phyloP scores from a whole-genome alignment of 2,329 filamentous ascomycete species.

The Botrytis hyacinthi region DNA sequence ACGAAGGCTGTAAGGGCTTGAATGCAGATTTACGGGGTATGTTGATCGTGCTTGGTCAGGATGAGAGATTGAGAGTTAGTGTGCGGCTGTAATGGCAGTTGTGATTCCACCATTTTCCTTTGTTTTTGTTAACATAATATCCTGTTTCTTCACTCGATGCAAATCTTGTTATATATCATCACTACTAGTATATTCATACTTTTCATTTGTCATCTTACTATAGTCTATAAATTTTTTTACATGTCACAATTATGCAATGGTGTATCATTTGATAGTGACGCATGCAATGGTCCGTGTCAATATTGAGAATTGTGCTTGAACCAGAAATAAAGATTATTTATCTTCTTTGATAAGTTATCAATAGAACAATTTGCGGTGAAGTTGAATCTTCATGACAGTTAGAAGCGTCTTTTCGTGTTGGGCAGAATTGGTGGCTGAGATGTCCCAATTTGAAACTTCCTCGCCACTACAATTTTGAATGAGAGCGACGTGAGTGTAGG shows the following conservation, averaged over 20 bases:
- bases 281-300: neutral
- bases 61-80: neutral
- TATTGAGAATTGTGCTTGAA: neutral
- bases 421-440: neutral
- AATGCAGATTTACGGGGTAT: neutral
- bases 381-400: neutral
- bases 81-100: neutral
- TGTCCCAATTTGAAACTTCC: neutral
- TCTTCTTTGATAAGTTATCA: neutral
- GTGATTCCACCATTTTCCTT: neutral
- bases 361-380: neutral
- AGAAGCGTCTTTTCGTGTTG: neutral
- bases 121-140: neutral
- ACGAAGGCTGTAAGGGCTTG: neutral
- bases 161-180: neutral
- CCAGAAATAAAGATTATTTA: neutral
- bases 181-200: neutral
- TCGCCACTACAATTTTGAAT: neutral
- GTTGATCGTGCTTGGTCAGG: neutral
- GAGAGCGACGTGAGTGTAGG: neutral
- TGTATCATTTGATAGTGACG: neutral
- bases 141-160: neutral
- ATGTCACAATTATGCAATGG: neutral
- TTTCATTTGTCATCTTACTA: neutral
- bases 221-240: neutral